These are phyloP conservation scores for Paralagenidium karlingii DNA, from an alignment of 352 stramenopile genomes.

Conservation along the genomic window DNA sequence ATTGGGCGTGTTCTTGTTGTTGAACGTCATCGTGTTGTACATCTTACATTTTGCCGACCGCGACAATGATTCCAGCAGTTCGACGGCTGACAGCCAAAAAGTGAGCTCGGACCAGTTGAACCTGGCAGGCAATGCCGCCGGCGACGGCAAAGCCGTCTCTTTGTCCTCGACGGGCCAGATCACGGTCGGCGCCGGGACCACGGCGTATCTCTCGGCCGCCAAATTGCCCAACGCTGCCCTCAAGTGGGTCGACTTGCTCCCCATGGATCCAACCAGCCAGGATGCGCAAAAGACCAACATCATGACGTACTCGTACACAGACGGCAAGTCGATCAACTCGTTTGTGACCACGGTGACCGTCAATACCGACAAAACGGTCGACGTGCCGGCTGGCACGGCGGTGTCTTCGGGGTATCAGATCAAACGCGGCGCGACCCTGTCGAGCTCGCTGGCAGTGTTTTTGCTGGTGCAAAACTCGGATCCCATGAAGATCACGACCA, in stretches of 20 bases:
- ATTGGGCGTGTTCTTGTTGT: conserved; percentile 34
- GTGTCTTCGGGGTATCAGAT: no score
- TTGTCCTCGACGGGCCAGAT: conserved; percentile 14
- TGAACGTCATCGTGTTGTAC: conserved; percentile 80
- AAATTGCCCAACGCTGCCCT: no score
- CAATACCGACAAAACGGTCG: conserved; percentile 18
- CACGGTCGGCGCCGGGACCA: conserved; percentile 2
- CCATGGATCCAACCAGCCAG: no score
- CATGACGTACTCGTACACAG: no score
- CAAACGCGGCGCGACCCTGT: conserved; percentile 52
- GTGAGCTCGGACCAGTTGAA: no score
- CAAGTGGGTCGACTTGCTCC: no score
- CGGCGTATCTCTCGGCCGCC: conserved; percentile 3
- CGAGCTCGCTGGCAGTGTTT: conserved; percentile 29
- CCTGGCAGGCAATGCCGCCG: no score
- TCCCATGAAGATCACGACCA: conserved; percentile 19
- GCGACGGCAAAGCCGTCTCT: conserved; percentile 23
- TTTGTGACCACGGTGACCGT: no score
- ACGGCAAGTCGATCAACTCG: no score
- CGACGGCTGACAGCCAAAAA: conserved; percentile 13
- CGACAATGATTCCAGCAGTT: conserved; percentile 11
- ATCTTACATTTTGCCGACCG: conserved; percentile 68
- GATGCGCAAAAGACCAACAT: no score
- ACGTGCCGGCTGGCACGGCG: conserved; percentile 28
- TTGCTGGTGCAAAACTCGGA: conserved; percentile 22